phyloP scores from a whole-genome alignment of 2,329 filamentous ascomycete species.

The Fusarium verrucosum region DNA sequence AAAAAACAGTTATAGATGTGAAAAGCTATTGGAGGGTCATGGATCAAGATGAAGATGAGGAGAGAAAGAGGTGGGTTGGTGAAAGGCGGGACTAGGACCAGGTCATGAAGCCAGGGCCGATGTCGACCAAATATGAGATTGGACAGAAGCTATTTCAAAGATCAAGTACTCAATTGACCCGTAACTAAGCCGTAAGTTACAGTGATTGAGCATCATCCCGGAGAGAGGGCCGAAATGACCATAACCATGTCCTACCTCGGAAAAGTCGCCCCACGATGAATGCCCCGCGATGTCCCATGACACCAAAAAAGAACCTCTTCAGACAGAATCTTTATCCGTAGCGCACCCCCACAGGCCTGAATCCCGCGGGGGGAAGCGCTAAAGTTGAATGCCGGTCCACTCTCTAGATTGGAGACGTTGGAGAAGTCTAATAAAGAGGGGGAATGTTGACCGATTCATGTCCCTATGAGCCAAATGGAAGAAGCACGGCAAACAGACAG shows the following conservation, averaged over 20 bases:
- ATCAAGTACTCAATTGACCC: background rate
- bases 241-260: constrained; percentile 17
- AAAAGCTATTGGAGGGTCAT: constrained; percentile 13
- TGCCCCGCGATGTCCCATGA: constrained; percentile 29
- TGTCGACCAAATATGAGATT: constrained; percentile 20
- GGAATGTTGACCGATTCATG: constrained; percentile 21
- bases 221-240: constrained; percentile 35
- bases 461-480: background rate
- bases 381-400: constrained; percentile 10
- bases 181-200: background rate
- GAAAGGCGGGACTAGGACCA: constrained; percentile 11
- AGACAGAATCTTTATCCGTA: background rate
- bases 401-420: constrained; percentile 27
- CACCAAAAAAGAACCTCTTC: constrained; percentile 21
- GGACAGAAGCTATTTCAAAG: background rate
- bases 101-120: constrained; percentile 12
- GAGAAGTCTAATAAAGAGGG: constrained; percentile 22
- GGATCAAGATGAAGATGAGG: background rate
- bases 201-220: constrained; percentile 1
- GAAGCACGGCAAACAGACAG: background rate
- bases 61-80: constrained; percentile 25
- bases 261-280: constrained; percentile 25
- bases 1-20: constrained; percentile 1
- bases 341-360: constrained; percentile 24
- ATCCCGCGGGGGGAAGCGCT: constrained; percentile 30